Percentiles rank a stretch among this genome's conserved stretches.
Conservation (phyloP, 2,329 filamentous ascomycete species). For the Neopestalotiopsis sp. region DNA sequence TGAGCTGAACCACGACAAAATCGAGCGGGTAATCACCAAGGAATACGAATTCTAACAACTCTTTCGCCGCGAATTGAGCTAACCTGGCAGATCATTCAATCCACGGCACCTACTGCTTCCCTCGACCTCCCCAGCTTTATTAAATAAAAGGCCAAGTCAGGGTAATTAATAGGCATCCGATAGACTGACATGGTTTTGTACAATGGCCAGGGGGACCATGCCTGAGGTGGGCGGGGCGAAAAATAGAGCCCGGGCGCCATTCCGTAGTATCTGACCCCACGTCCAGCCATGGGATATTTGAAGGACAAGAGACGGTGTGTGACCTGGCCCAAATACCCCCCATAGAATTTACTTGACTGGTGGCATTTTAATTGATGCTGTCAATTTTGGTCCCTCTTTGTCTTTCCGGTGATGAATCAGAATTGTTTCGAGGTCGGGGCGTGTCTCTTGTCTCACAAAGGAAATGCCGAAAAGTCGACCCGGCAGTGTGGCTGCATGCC, state of each 20-base stretch:
- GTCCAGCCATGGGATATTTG: not conserved
- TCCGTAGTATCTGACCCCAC: not conserved
- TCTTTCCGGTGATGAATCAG: no score
- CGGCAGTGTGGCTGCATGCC: conserved; percentile 6
- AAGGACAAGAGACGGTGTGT: not conserved
- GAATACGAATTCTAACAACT: not conserved
- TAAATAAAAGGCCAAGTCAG: not conserved
- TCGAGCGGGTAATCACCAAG: not conserved
- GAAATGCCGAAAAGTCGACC: not conserved
- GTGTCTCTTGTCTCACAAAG: no score
- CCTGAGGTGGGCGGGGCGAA: not conserved
- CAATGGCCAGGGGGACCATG: not conserved
- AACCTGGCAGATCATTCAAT: not conserved
- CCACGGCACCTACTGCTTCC: not conserved
- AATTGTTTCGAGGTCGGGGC: no score
- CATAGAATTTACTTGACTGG: no score
- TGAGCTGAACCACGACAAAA: not conserved
- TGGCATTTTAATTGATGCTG: no score
- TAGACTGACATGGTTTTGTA: not conserved
- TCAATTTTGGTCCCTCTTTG: no score
- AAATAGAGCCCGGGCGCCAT: not conserved
- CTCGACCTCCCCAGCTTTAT: not conserved
- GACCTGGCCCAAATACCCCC: no score
- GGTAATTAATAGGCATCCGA: not conserved
- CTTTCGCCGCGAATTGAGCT: no score